Conservation (phyloP, 2,329 filamentous ascomycete species). For the Aspergillus fumigatiaffinis region DNA sequence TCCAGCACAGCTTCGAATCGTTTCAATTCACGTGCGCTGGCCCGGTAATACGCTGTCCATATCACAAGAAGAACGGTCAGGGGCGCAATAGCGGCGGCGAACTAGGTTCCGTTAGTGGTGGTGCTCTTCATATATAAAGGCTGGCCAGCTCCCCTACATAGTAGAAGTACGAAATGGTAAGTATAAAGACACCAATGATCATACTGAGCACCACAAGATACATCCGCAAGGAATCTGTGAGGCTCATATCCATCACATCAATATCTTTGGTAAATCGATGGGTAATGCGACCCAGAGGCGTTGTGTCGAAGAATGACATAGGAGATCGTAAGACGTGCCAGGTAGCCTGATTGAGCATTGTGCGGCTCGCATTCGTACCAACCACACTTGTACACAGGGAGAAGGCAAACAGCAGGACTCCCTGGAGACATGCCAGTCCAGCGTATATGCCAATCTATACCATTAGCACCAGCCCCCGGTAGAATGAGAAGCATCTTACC, state of each 20-base stretch:
- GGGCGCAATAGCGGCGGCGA: not conserved
- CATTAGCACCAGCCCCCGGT: not conserved
- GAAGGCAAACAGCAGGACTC: constrained; percentile 56
- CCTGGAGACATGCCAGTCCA: constrained; percentile 65
- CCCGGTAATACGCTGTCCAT: not conserved
- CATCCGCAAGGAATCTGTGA: constrained; percentile 32
- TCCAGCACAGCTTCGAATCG: constrained; percentile 43
- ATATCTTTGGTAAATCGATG: constrained; percentile 90
- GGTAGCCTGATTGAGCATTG: constrained; percentile 50
- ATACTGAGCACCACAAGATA: not conserved
- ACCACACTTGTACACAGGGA: constrained; percentile 42
- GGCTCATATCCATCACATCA: constrained; percentile 85
- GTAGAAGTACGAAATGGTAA: not conserved
- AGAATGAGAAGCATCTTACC: constrained; percentile 38
- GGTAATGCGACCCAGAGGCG: constrained; percentile 82
- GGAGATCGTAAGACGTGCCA: constrained; percentile 58
- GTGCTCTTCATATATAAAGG: not conserved
- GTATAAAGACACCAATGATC: not conserved
- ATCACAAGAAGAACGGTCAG: not conserved
- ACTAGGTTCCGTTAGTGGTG: not conserved
- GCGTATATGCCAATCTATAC: constrained; percentile 63
- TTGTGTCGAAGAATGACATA: constrained; percentile 88
- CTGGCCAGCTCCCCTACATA: not conserved
- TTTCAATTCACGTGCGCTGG: constrained; percentile 34
- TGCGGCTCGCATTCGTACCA: constrained; percentile 70